These are phyloP conservation scores for Santalum album DNA, from an alignment of 164 flowering plant genomes.

Conservation along the genomic window DNA sequence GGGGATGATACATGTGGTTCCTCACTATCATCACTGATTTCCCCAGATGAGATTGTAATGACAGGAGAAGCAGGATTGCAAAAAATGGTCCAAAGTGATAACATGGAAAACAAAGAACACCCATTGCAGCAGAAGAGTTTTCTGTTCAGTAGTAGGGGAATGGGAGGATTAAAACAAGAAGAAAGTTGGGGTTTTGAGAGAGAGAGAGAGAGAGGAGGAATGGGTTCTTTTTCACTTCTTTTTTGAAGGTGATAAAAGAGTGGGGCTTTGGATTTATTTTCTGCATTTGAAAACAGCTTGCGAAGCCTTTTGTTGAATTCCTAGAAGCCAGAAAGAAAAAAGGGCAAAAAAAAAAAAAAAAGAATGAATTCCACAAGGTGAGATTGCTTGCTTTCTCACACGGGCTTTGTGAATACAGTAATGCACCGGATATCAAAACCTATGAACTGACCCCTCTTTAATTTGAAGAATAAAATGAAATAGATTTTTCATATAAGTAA, in stretches of 20 bases:
- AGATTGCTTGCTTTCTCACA: too few relatives aligned
- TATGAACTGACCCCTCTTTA: too few relatives aligned
- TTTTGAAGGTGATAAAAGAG: background rate
- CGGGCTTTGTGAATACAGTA: too few relatives aligned
- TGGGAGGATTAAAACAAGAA: too few relatives aligned
- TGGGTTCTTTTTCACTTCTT: background rate
- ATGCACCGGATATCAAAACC: too few relatives aligned
- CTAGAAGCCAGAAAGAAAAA: too few relatives aligned
- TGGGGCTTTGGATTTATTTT: background rate
- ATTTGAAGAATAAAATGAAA: too few relatives aligned
- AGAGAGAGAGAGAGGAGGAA: background rate
- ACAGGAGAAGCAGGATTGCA: background rate
- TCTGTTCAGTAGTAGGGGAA: too few relatives aligned
- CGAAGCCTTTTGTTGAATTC: too few relatives aligned
- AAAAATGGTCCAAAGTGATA: background rate
- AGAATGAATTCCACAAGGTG: too few relatives aligned
- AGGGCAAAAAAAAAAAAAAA: too few relatives aligned
- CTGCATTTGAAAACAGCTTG: background rate
- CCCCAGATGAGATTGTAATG: slow-evolving; percentile 5
- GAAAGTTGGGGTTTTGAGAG: background rate
- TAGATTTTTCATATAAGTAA: too few relatives aligned
- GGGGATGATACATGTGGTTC: slow-evolving; percentile 4
- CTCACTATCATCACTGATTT: background rate
- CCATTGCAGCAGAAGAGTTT: slow-evolving; percentile 11
- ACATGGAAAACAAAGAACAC: background rate